phyloP scores from a whole-genome alignment of 1,284 basidiomycete species.

The Coniophora puteana region DNA sequence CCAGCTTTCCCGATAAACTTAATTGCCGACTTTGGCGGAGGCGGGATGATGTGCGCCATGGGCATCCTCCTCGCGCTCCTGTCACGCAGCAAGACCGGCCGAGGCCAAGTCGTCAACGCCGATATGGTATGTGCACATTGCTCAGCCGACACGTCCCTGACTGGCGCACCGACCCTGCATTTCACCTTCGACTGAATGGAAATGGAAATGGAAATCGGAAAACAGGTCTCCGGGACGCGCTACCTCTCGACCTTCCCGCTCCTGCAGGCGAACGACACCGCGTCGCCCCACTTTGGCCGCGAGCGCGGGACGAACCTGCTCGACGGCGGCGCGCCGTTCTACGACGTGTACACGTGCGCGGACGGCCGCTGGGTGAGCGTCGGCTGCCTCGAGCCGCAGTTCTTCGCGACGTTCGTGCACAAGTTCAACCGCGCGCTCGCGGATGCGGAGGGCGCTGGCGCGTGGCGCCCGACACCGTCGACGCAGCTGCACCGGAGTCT shows the following conservation, averaged over 20 bases:
- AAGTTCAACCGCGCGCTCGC: slow-evolving; percentile 51
- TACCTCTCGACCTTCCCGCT: slow-evolving; percentile 75
- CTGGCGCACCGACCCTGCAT: neutral
- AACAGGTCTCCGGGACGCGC: slow-evolving; percentile 73
- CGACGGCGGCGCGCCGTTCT: slow-evolving; percentile 81
- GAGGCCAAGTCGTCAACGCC: slow-evolving; percentile 72
- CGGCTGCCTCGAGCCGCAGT: slow-evolving; percentile 70
- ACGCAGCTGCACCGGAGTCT: slow-evolving; percentile 47
- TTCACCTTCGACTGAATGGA: neutral
- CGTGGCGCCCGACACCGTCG: slow-evolving; percentile 51
- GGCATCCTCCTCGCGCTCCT: slow-evolving; percentile 77
- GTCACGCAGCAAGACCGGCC: slow-evolving; percentile 58
- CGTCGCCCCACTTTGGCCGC: slow-evolving; percentile 36
- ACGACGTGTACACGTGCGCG: slow-evolving; percentile 69
- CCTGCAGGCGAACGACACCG: slow-evolving; percentile 39
- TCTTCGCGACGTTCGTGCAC: slow-evolving; percentile 62
- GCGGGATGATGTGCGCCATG: slow-evolving; percentile 68
- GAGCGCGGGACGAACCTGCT: slow-evolving; percentile 60
- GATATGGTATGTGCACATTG: slow-evolving; percentile 68
- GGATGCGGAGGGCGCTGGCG: slow-evolving; percentile 33
- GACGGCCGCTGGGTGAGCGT: slow-evolving; percentile 77
- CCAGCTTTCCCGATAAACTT: slow-evolving; percentile 76
- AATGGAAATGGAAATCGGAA: neutral
- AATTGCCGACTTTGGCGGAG: slow-evolving; percentile 81
- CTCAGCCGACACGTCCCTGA: neutral